A percentile compares a stretch with the other conserved stretches of the same genome.
phyloP scores from a whole-genome alignment of 306 rosid genomes.

The Clitoria ternatea region DNA sequence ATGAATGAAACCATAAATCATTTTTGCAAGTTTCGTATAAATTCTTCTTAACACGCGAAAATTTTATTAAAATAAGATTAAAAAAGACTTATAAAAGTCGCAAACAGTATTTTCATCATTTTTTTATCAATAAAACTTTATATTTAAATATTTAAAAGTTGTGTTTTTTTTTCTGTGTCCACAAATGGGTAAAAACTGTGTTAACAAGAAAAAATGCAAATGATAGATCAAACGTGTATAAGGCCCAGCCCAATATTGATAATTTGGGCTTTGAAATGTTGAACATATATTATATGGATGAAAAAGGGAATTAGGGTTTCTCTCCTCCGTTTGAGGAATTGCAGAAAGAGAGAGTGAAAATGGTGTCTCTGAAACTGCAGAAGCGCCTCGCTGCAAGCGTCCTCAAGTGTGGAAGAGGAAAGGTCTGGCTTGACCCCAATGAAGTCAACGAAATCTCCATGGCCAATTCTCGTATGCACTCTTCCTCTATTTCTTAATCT shows the following conservation, averaged over 20 bases:
- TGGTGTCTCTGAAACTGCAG: constrained; percentile 46
- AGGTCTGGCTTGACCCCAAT: constrained; percentile 44
- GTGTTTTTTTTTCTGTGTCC: too few relatives aligned
- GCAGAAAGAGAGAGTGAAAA: neutral
- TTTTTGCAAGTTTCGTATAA: too few relatives aligned
- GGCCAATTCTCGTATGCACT: constrained; percentile 37
- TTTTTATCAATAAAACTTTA: too few relatives aligned
- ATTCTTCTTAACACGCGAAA: too few relatives aligned
- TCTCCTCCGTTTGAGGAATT: neutral
- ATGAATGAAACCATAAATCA: too few relatives aligned
- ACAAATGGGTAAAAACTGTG: too few relatives aligned
- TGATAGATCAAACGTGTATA: too few relatives aligned
- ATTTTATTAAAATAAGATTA: too few relatives aligned
- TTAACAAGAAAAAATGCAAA: neutral
- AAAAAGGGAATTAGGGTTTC: neutral
- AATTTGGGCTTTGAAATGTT: neutral
- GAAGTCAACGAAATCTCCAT: constrained; percentile 44
- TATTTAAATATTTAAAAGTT: too few relatives aligned
- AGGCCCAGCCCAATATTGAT: neutral
- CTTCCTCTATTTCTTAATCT: neutral
- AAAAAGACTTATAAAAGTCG: too few relatives aligned
- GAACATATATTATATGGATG: neutral
- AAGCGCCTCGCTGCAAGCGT: constrained; percentile 38
- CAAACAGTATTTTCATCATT: too few relatives aligned
- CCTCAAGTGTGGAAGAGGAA: constrained; percentile 40